Evolutionary conservation across 2,329 filamentous ascomycete genomes (phyloP), one percentile per base, ranked within the genome.

Genomic region (Talaromyces albobiverticillius): DNA sequence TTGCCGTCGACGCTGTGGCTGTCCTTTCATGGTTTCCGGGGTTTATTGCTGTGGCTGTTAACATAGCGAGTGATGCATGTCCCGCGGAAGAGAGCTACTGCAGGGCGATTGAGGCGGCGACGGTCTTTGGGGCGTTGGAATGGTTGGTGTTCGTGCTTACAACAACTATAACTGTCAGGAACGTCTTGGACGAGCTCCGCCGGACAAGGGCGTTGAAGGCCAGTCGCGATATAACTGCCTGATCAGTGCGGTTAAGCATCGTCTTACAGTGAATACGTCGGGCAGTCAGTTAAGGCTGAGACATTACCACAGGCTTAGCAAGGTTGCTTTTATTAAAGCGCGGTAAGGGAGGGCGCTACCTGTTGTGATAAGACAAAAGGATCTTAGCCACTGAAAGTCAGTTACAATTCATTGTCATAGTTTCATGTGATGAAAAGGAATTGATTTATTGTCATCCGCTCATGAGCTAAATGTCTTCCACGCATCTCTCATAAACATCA

Each of bases 1-100:
- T 53, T 32, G 32, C 32, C 20, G 31, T 47, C n/a, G 48, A 56
- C 32, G 48, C 32, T 23, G 48, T 56, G 23, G 48, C 53, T 47
- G 14, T 56, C 11, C 49, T 56, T 14, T 52, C 53, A 47, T 56
- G 48, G 53, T 42, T 56, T 22, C 48, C 53, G 47, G 48, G 53
- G 11, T 56, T 52, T 16, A 56, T 56, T 42, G 48, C 53, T 43
- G 23, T 56, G n/a, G 53, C 53, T 48, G 25, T 56, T 29, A 10
- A 56, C 0, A 53, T 56, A 8, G 8, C 10, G 11, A 48, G 2
- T 4, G 9, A 46, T 16, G 9, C 40, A 47, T 56, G 48, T 36
- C 6, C n/a, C n/a, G n/a, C 53, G 10, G 18, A 3, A 47, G 45
- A 34, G 18, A 36, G 29, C 4, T 3, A 1, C 2, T 47, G 26